Evolutionary conservation across 768 basidiomycete genomes (phyloP).

Genomic region (Pisolithus sp.): DNA sequence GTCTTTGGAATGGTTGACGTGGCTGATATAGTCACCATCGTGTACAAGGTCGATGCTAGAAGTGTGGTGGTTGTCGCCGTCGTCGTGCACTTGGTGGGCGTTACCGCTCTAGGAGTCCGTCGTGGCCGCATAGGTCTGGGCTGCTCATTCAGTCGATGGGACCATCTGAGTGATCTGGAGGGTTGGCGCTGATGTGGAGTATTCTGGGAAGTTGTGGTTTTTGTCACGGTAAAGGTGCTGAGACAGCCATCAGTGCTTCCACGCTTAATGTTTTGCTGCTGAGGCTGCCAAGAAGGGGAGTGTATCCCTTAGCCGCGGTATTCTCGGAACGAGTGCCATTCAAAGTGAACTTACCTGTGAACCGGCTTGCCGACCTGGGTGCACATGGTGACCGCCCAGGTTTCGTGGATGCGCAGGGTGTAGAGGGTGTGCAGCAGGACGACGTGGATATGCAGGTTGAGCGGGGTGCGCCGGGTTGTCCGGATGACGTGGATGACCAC

Average conservation of each 20-base stretch:
- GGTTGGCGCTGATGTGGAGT: not conserved
- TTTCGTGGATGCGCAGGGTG: too few relatives aligned
- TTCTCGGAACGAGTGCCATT: not conserved
- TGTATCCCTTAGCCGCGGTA: not conserved
- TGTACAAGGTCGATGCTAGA: too few relatives aligned
- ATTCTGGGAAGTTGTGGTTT: not conserved
- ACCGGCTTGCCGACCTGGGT: too few relatives aligned
- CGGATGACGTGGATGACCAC: not conserved
- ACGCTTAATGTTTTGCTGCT: not conserved
- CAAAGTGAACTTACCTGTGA: too few relatives aligned
- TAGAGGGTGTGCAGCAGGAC: not conserved
- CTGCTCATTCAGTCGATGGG: not conserved
- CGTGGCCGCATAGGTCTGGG: constrained; percentile 1
- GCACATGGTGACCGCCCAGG: too few relatives aligned
- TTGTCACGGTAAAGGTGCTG: not conserved
- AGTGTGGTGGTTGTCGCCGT: too few relatives aligned
- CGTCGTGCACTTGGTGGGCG: too few relatives aligned
- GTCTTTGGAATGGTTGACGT: not conserved
- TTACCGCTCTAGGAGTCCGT: too few relatives aligned
- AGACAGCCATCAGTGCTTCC: not conserved
- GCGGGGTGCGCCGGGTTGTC: not conserved
- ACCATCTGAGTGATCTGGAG: not conserved
- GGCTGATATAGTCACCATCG: too few relatives aligned
- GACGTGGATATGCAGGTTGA: not conserved
- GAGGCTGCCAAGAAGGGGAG: not conserved